Evolutionary conservation across 2,329 filamentous ascomycete genomes (phyloP).

Genomic region (Aspergillus caelatus): DNA sequence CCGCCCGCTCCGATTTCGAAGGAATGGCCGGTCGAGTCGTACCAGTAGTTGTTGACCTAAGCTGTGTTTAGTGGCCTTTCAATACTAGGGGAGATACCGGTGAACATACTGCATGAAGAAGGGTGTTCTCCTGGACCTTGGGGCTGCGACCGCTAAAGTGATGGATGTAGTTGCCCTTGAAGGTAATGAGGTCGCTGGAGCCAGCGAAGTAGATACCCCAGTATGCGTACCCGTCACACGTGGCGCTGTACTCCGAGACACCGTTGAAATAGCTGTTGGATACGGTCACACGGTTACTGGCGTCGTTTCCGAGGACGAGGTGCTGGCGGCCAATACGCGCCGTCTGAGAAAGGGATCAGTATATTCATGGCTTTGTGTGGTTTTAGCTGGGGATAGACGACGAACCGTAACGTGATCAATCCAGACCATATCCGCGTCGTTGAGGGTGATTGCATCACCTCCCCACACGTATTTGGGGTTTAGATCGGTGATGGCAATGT

Average conservation of each 20-base stretch:
- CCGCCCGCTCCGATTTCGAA: constrained; percentile 54
- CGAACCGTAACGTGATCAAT: constrained; percentile 40
- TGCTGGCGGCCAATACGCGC: constrained; percentile 63
- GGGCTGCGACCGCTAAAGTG: constrained; percentile 60
- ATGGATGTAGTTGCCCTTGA: constrained; percentile 65
- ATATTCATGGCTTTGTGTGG: not conserved
- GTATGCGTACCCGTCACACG: constrained; percentile 63
- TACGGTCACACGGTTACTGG: constrained; percentile 61
- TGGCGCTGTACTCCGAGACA: constrained; percentile 55
- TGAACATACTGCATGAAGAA: constrained; percentile 54
- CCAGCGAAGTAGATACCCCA: constrained; percentile 63
- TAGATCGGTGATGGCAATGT: constrained; percentile 58
- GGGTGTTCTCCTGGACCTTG: constrained; percentile 59
- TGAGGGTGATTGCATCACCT: constrained; percentile 59
- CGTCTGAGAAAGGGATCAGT: constrained; percentile 30
- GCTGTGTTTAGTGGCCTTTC: not conserved
- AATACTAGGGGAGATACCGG: not conserved
- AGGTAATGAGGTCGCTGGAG: constrained; percentile 58
- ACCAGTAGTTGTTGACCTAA: constrained; percentile 61
- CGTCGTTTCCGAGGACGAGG: constrained; percentile 59
- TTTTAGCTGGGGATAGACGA: not conserved
- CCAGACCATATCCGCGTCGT: constrained; percentile 49
- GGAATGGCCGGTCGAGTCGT: constrained; percentile 59
- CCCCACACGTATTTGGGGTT: constrained; percentile 64
- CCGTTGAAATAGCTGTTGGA: constrained; percentile 64